These are phyloP conservation scores for Cordyceps javanica DNA, from an alignment of 2,329 filamentous ascomycete species.

Conservation along the genomic window DNA sequence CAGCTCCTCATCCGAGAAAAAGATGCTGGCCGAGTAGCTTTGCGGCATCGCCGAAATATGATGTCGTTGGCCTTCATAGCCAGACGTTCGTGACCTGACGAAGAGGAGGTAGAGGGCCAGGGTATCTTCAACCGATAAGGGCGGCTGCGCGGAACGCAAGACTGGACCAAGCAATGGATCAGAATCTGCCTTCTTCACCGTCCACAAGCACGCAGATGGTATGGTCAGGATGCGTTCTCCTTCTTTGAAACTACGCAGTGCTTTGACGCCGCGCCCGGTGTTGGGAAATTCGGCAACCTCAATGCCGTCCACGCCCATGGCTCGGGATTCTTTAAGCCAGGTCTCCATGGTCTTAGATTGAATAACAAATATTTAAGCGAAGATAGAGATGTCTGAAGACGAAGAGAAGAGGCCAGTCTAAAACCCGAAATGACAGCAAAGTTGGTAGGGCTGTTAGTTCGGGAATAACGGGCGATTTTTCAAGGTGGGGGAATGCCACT, in stretches of 20 bases:
- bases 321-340: constrained; percentile 27
- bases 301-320: constrained; percentile 24
- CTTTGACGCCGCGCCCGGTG: constrained; percentile 27
- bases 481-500: too few relatives aligned
- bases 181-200: constrained; percentile 25
- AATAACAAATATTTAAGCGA: too few relatives aligned
- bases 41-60: constrained; percentile 26
- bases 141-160: constrained; percentile 24
- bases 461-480: too few relatives aligned
- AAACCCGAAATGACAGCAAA: too few relatives aligned
- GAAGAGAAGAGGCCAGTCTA: too few relatives aligned
- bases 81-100: constrained; percentile 25
- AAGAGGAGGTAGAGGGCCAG: constrained; percentile 29
- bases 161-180: constrained; percentile 26
- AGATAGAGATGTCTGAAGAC: too few relatives aligned
- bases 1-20: constrained; percentile 28
- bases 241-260: constrained; percentile 24
- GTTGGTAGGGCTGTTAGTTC: too few relatives aligned
- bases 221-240: constrained; percentile 29
- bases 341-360: constrained; percentile 21
- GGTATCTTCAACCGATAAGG: constrained; percentile 27
- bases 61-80: constrained; percentile 21
- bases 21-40: constrained; percentile 29
- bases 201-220: constrained; percentile 25
- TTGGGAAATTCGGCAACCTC: constrained; percentile 26